phyloP scores from a whole-genome alignment of 2,329 filamentous ascomycete genomes.

The Westerdykella aurantiaca region DNA sequence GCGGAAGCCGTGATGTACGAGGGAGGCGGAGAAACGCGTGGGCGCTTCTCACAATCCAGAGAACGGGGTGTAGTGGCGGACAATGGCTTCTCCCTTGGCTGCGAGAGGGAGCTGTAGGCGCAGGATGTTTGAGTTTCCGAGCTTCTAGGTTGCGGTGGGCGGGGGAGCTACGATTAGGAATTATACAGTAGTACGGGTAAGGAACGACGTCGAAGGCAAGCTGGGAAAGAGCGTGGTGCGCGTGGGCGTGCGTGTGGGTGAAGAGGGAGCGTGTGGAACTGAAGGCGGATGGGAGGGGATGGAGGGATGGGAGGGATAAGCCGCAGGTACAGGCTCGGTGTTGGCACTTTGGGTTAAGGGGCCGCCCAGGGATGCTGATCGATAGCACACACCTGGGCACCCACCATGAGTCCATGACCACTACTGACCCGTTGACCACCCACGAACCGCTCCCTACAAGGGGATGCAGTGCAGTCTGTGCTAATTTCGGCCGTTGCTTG shows the following conservation, averaged over 20 bases:
- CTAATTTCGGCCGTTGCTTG: no score
- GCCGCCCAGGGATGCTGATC: slow-evolving; percentile 6
- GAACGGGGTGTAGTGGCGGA: no score
- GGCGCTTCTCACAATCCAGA: slow-evolving; percentile 23
- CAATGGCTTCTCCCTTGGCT: no score
- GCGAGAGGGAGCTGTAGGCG: not conserved
- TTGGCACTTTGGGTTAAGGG: slow-evolving; percentile 20
- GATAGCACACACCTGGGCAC: slow-evolving; percentile 3
- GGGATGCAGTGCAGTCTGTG: no score
- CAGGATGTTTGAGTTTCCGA: not conserved
- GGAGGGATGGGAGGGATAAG: not conserved
- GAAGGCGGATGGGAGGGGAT: slow-evolving; percentile 7
- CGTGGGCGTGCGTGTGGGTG: slow-evolving; percentile 6
- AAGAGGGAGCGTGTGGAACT: slow-evolving; percentile 15
- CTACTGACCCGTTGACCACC: no score
- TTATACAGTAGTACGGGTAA: slow-evolving; percentile 7
- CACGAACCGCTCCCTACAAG: no score
- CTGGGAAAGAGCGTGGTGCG: slow-evolving; percentile 20
- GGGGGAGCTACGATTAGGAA: slow-evolving; percentile 2
- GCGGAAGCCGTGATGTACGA: slow-evolving; percentile 50
- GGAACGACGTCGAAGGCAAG: slow-evolving; percentile 21
- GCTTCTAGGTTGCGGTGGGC: not conserved
- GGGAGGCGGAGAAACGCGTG: slow-evolving; percentile 29
- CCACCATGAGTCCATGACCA: no score
- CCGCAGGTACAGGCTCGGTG: slow-evolving; percentile 19